Percentiles rank a stretch among this genome's conserved stretches.
Conservation (phyloP, 768 basidiomycete genomes). For the Lyophyllum atratum region DNA sequence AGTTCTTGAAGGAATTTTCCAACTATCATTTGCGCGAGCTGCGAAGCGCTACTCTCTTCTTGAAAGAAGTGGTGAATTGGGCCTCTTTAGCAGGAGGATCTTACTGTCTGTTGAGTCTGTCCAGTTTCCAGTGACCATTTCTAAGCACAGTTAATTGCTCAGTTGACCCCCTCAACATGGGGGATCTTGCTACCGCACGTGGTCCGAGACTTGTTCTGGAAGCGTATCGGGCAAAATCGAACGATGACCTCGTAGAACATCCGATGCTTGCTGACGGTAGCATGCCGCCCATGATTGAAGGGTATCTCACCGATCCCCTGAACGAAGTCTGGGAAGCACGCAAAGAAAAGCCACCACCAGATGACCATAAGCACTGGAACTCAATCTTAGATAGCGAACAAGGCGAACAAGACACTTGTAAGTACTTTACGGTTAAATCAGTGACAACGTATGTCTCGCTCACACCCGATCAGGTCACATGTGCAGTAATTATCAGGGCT, state of each 20-base stretch:
- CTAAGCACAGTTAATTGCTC: background rate
- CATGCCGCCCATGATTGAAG: background rate
- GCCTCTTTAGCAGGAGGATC: background rate
- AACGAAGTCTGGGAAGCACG: conserved; percentile 19
- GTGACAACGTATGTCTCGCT: too few relatives aligned
- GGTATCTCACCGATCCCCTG: conserved; percentile 18
- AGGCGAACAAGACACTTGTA: conserved; percentile 16
- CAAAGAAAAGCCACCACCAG: conserved; percentile 18
- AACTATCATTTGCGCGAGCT: conserved; percentile 15
- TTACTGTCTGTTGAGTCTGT: background rate
- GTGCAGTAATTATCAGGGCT: conserved; percentile 14
- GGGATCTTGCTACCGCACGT: background rate
- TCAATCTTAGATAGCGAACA: conserved; percentile 17
- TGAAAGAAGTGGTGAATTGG: conserved; percentile 14
- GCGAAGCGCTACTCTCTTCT: conserved; percentile 15
- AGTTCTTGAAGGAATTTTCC: conserved; percentile 8
- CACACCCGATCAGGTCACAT: conserved; percentile 14
- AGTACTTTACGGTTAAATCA: too few relatives aligned
- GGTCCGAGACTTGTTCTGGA: conserved; percentile 3
- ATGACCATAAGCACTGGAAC: conserved; percentile 16
- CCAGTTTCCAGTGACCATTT: background rate
- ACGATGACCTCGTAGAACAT: background rate
- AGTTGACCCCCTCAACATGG: background rate
- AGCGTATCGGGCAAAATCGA: conserved; percentile 7
- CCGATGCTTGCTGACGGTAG: background rate